Base-by-base conservation (phyloP, 2,329 filamentous ascomycete genomes). In the Lasiodiplodia sp. region DNA sequence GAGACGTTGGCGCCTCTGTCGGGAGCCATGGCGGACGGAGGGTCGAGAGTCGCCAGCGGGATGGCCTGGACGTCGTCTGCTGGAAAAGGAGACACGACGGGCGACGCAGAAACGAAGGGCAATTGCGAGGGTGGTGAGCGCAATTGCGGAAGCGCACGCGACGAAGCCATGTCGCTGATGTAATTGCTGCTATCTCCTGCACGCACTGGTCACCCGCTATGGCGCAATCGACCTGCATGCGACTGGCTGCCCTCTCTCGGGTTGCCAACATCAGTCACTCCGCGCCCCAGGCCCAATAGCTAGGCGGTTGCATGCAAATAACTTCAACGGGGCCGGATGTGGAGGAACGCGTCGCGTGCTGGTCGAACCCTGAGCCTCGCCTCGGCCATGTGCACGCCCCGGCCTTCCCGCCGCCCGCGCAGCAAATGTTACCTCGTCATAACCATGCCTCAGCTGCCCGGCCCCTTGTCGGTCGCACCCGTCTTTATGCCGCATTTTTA, bases 1-100 rank as follows among this genome's bases (percentile, higher is more conserved):
- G 11, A 18, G 28, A 14, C 34, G 44, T 23, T 10, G 21, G n/a
- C 2, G 23, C 77, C 77, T 74, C 77, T 73, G 69, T 78, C 77
- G 37, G 76, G 77, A 58, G 77, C 77, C 77, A 79, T 79, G 37
- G 38, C 67, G 57, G 57, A 31, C 2, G 49, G 18, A 10, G 28
- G 44, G 16, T 40, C 37, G 53, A 58, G 55, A 18, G 14, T 8
- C 6, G 60, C 60, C 53, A 63, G 47, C 57, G 58, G 67, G 58
- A 65, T 64, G 44, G 60, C 60, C 21, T 63, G 23, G 60, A 14
- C 53, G 40, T 64, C 60, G 44, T 31, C 58, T 25, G 21, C 38
- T n/a, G 57, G 23, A 18, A n/a, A 7, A 21, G 58, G 38, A 25
- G 40, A 44, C 40, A 49, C 40, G 38, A 53, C 49, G 63, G 49